Evolutionary conservation across 139 green algal species (phyloP).

Genomic region (Deuterostichococcus epilithicus): DNA sequence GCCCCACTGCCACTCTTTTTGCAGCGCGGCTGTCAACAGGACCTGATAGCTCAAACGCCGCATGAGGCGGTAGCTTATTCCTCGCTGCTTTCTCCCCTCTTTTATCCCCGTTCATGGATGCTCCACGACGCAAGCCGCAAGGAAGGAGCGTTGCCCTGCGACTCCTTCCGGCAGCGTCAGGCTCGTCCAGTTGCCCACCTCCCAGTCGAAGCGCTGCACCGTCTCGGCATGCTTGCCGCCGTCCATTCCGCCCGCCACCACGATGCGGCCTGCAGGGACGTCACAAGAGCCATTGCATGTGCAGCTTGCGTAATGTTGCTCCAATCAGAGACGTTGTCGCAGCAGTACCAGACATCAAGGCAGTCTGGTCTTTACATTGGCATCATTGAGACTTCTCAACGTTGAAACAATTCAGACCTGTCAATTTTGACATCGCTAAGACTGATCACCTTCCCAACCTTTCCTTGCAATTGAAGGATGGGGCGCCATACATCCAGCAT

Average conservation of each 20-base stretch:
- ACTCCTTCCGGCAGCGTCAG: constrained; percentile 4
- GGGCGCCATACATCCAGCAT: not conserved
- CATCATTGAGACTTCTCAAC: too few relatives aligned
- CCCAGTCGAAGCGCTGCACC: constrained; percentile 22
- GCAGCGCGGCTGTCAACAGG: too few relatives aligned
- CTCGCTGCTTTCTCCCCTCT: too few relatives aligned
- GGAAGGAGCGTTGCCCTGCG: constrained; percentile 23
- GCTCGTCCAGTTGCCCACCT: constrained; percentile 9
- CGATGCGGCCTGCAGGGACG: not conserved
- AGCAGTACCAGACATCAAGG: not conserved
- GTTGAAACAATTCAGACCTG: too few relatives aligned
- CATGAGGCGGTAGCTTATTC: too few relatives aligned
- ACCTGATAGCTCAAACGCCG: too few relatives aligned
- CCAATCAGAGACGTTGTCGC: too few relatives aligned
- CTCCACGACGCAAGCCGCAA: constrained; percentile 24
- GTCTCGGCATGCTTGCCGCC: constrained; percentile 24
- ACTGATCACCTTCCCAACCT: not conserved
- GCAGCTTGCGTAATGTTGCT: not conserved
- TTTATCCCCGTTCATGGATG: too few relatives aligned
- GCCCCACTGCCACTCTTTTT: too few relatives aligned
- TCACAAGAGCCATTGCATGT: too few relatives aligned
- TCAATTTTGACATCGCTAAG: too few relatives aligned
- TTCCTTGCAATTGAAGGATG: not conserved
- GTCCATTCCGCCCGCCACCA: not conserved
- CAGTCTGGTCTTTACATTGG: too few relatives aligned